These are phyloP conservation scores for Penicillium roqueforti DNA, from an alignment of 495 filamentous ascomycete genomes.

Conservation along the genomic window DNA sequence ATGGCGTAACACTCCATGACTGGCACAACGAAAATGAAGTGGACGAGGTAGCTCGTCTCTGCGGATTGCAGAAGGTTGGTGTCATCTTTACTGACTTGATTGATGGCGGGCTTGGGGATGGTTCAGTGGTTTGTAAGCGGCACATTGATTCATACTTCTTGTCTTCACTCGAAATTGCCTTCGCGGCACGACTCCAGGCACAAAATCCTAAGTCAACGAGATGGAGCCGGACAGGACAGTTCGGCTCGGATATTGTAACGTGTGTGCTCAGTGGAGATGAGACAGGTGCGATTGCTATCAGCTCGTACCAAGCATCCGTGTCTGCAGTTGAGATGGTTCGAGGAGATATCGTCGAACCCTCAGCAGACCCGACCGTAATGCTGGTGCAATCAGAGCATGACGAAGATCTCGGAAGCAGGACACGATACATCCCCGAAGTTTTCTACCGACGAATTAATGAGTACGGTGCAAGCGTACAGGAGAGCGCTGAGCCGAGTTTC, in stretches of 20 bases:
- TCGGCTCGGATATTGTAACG: slow-evolving; percentile 96
- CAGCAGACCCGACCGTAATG: slow-evolving; percentile 89
- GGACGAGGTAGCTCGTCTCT: slow-evolving; percentile 74
- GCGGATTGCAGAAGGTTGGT: slow-evolving; percentile 85
- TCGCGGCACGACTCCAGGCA: slow-evolving; percentile 82
- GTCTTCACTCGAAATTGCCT: slow-evolving; percentile 85
- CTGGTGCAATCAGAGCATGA: slow-evolving; percentile 90
- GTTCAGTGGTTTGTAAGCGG: slow-evolving; percentile 86
- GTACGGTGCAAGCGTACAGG: slow-evolving; percentile 91
- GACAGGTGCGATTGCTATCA: slow-evolving; percentile 79
- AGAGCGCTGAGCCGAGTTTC: slow-evolving; percentile 94
- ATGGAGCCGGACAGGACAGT: slow-evolving; percentile 93
- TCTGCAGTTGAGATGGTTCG: slow-evolving; percentile 95
- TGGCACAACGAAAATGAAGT: slow-evolving; percentile 87
- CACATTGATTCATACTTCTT: slow-evolving; percentile 95
- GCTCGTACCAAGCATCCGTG: slow-evolving; percentile 91
- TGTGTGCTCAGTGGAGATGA: slow-evolving; percentile 93
- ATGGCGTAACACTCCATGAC: slow-evolving; percentile 80
- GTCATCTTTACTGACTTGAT: slow-evolving; percentile 94
- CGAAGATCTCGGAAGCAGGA: slow-evolving; percentile 61
- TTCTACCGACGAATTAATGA: slow-evolving; percentile 96
- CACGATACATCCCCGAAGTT: slow-evolving; percentile 93
- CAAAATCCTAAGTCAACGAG: slow-evolving; percentile 86
- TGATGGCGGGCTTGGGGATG: slow-evolving; percentile 75
- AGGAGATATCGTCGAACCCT: slow-evolving; percentile 92